These are phyloP conservation scores for Juglanconis juglandina DNA, from an alignment of 2,329 filamentous ascomycete species.

Conservation along the genomic window DNA sequence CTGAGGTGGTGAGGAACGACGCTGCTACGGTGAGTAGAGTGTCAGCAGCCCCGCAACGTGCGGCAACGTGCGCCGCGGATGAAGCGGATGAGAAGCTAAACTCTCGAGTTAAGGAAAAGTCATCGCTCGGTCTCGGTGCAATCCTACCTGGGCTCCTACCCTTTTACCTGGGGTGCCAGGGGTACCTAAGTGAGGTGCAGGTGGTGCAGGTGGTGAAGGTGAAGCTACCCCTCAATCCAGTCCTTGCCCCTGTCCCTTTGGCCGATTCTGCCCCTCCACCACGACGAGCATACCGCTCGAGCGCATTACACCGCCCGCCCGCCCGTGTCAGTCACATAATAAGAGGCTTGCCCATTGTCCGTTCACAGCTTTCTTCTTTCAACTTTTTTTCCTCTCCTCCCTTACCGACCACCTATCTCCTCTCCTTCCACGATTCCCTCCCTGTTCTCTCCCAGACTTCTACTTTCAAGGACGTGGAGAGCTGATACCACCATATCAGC, in stretches of 20 bases:
- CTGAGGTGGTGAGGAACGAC: neutral
- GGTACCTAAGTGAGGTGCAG: no score
- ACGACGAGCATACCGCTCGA: neutral
- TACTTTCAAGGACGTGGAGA: constrained; percentile 17
- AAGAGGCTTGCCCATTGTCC: constrained; percentile 12
- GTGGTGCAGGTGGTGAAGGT: neutral
- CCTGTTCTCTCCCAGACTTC: constrained; percentile 14
- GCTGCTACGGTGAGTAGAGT: neutral
- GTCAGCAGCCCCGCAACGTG: neutral
- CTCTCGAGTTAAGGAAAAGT: no score
- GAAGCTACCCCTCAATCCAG: constrained; percentile 7
- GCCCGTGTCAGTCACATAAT: constrained; percentile 5
- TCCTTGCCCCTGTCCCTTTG: constrained; percentile 4
- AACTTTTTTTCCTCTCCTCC: neutral
- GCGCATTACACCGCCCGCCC: constrained; percentile 11
- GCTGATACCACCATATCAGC: neutral
- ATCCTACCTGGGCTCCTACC: no score
- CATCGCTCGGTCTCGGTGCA: no score
- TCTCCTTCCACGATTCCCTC: constrained; percentile 11
- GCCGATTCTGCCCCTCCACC: constrained; percentile 2
- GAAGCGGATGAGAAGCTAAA: no score
- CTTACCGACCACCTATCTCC: constrained; percentile 5
- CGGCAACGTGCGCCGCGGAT: no score
- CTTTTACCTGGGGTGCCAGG: no score
- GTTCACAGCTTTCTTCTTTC: neutral